Evolutionary conservation across 768 basidiomycete species (phyloP).

Genomic region (Hemileccinum impolitum): DNA sequence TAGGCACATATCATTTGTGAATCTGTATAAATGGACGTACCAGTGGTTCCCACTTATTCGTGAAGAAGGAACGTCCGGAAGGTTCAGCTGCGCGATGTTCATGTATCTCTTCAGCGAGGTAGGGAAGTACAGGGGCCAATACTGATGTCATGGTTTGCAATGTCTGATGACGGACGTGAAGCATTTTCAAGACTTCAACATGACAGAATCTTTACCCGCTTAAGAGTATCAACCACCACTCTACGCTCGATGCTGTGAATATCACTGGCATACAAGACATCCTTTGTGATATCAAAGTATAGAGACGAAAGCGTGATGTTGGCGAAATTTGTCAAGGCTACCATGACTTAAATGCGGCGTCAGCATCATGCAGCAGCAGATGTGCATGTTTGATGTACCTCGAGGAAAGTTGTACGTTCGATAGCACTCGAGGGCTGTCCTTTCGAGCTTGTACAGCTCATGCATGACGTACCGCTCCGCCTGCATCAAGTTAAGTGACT

Average conservation of each 20-base stretch:
- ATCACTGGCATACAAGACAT: slow-evolving; percentile 76
- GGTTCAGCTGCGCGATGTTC: slow-evolving; percentile 19
- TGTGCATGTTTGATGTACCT: slow-evolving; percentile 44
- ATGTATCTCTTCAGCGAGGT: slow-evolving; percentile 87
- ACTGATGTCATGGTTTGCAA: slow-evolving; percentile 64
- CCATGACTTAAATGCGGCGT: slow-evolving; percentile 51
- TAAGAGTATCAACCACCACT: slow-evolving; percentile 66
- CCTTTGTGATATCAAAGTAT: slow-evolving; percentile 92
- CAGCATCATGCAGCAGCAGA: not conserved
- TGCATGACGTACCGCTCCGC: slow-evolving; percentile 85
- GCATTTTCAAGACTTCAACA: not conserved
- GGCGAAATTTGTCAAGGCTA: slow-evolving; percentile 69
- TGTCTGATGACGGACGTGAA: slow-evolving; percentile 39
- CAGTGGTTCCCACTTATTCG: slow-evolving; percentile 61
- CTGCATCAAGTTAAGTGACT: slow-evolving; percentile 38
- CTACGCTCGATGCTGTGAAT: slow-evolving; percentile 51
- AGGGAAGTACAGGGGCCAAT: slow-evolving; percentile 84
- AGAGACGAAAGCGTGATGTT: slow-evolving; percentile 84
- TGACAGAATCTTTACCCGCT: slow-evolving; percentile 46
- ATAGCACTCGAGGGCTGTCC: slow-evolving; percentile 65
- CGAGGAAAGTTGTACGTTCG: slow-evolving; percentile 73
- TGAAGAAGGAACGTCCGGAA: slow-evolving; percentile 59
- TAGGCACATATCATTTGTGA: not conserved
- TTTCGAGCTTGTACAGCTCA: slow-evolving; percentile 73
- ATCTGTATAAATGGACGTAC: slow-evolving; percentile 39